Conservation (phyloP, 2,329 filamentous ascomycete species). For the Botrytis sinoallii region DNA sequence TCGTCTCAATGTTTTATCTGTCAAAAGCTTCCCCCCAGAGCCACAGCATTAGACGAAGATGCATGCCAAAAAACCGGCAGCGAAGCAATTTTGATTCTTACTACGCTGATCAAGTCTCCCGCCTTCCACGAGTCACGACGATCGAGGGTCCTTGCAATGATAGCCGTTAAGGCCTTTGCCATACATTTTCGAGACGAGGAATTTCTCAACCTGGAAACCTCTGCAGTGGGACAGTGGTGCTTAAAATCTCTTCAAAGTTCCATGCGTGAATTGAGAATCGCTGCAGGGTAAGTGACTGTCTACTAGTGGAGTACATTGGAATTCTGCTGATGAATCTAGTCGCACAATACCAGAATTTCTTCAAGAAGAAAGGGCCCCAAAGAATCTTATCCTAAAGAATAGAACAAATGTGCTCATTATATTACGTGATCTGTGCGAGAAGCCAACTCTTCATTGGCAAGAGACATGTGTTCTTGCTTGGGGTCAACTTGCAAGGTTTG, state of each 20-base stretch:
- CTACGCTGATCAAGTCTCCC: constrained; percentile 43
- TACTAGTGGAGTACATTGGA: background rate
- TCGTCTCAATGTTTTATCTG: constrained; percentile 35
- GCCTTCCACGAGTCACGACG: constrained; percentile 54
- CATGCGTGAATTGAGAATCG: constrained; percentile 77
- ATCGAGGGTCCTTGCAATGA: constrained; percentile 67
- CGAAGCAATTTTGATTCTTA: constrained; percentile 47
- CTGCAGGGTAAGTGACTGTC: constrained; percentile 56
- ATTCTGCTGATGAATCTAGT: constrained; percentile 40
- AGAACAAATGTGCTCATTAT: constrained; percentile 67
- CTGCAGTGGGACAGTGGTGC: constrained; percentile 73
- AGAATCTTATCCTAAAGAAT: constrained; percentile 55
- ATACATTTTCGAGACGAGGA: constrained; percentile 59
- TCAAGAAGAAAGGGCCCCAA: constrained; percentile 41
- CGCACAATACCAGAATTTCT: constrained; percentile 66
- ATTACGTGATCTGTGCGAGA: constrained; percentile 69
- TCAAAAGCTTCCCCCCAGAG: constrained; percentile 27
- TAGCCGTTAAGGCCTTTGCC: constrained; percentile 65
- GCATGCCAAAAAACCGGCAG: constrained; percentile 31
- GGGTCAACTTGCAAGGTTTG: constrained; percentile 73
- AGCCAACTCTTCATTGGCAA: constrained; percentile 62
- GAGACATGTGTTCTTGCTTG: constrained; percentile 85
- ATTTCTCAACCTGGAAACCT: constrained; percentile 65
- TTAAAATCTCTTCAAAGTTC: constrained; percentile 80
- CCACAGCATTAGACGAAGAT: constrained; percentile 23